phyloP scores from a whole-genome alignment of 2,329 filamentous ascomycete species.

The Nemania diffusa region DNA sequence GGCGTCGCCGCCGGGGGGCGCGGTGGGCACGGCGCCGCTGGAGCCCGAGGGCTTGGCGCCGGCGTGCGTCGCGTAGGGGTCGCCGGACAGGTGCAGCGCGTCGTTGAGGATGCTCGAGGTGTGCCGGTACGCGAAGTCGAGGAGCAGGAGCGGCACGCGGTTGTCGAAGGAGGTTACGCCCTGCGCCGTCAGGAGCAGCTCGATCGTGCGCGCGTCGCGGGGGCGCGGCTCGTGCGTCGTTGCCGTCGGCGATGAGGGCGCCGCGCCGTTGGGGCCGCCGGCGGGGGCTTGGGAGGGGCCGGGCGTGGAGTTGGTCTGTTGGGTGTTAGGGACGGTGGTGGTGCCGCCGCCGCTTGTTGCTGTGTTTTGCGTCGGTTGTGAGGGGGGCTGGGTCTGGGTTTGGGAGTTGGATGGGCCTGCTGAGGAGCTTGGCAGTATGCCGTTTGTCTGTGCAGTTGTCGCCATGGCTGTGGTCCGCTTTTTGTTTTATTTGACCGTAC shows the following conservation, averaged over 20 bases:
- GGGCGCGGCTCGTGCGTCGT: slow-evolving; percentile 65
- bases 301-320: slow-evolving; percentile 28
- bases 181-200: slow-evolving; percentile 81
- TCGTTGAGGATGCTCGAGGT: slow-evolving; percentile 77
- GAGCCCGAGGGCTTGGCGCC: slow-evolving; percentile 62
- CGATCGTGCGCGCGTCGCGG: slow-evolving; percentile 81
- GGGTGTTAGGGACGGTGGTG: slow-evolving; percentile 34
- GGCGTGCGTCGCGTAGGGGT: slow-evolving; percentile 72
- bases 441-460: slow-evolving; percentile 32
- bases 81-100: slow-evolving; percentile 73
- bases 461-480: slow-evolving; percentile 23
- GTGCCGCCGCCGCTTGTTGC: slow-evolving; percentile 25
- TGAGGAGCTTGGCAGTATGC: slow-evolving; percentile 21
- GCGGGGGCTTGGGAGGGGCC: slow-evolving; percentile 25
- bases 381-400: slow-evolving; percentile 20
- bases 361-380: slow-evolving; percentile 30
- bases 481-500: neutral
- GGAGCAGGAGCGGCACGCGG: slow-evolving; percentile 82
- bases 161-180: slow-evolving; percentile 84
- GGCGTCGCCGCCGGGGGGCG: slow-evolving; percentile 61
- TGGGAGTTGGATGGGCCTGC: slow-evolving; percentile 25
- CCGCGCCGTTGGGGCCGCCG: too few species aligned
- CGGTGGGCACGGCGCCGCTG: slow-evolving; percentile 60
- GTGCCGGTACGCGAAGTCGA: slow-evolving; percentile 89
- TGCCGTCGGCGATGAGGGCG: slow-evolving; percentile 46